These are phyloP conservation scores for Beta corolliflora DNA, from an alignment of 179 eudicot genomes.

Conservation along the genomic window DNA sequence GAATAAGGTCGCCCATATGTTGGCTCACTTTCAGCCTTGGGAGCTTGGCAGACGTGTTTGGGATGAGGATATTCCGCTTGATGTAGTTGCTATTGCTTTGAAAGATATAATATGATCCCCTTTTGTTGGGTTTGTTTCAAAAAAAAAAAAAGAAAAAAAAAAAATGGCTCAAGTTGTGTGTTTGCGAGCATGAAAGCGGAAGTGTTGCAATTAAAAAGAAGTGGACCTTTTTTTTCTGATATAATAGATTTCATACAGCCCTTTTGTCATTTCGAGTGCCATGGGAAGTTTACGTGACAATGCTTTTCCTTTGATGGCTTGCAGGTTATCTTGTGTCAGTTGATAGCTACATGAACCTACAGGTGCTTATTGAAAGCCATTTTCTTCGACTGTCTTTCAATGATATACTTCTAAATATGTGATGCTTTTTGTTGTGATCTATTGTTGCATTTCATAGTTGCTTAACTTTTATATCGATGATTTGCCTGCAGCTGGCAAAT, in stretches of 20 bases:
- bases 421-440: not conserved
- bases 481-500: constrained; percentile 57
- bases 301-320: constrained; percentile 11
- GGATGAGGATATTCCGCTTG: too few species aligned
- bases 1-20: too few species aligned
- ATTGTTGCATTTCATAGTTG: constrained; percentile 3
- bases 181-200: too few species aligned
- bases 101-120: too few species aligned
- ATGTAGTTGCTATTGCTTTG: too few species aligned
- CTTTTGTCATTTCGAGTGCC: not conserved
- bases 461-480: not conserved
- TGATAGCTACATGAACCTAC: constrained; percentile 85
- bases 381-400: constrained; percentile 11
- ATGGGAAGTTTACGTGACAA: not conserved
- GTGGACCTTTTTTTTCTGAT: not conserved
- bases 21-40: too few species aligned
- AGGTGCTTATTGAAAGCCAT: constrained; percentile 41
- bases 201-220: too few species aligned
- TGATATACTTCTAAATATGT: not conserved
- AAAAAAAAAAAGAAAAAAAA: too few species aligned
- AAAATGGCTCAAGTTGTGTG: too few species aligned
- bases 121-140: too few species aligned
- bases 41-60: too few species aligned
- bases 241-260: not conserved
- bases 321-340: constrained; percentile 76